Conservation (phyloP, 176 grass and related monocot genomes). For the Zoysia japonica region DNA sequence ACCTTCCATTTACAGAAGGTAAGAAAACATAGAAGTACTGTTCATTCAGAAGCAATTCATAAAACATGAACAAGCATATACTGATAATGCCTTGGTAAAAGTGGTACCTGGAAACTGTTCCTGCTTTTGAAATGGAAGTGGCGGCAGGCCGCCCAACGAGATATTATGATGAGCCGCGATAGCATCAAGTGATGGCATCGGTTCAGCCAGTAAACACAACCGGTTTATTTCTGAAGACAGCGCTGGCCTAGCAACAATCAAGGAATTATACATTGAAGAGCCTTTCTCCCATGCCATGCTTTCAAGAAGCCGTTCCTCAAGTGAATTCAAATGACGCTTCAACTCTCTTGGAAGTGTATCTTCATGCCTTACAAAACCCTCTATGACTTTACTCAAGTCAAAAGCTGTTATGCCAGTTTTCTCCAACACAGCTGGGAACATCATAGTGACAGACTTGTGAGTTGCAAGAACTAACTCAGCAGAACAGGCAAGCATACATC, state of each 20-base stretch:
- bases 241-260: conserved; percentile 78
- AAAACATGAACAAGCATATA: conserved; percentile 13
- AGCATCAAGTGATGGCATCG: conserved; percentile 96
- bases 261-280: conserved; percentile 96
- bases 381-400: conserved; percentile 97
- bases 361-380: conserved; percentile 96
- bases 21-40: conserved; percentile 12
- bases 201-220: conserved; percentile 82
- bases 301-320: conserved; percentile 90
- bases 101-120: conserved; percentile 59
- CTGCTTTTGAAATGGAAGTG: conserved; percentile 77
- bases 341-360: conserved; percentile 94
- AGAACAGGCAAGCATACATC: conserved; percentile 97
- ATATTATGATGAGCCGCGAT: conserved; percentile 77
- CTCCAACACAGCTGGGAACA: conserved; percentile 96
- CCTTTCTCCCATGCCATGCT: conserved; percentile 98
- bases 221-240: conserved; percentile 80
- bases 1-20: not conserved
- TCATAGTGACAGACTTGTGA: conserved; percentile 95
- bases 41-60: conserved; percentile 7
- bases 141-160: conserved; percentile 64
- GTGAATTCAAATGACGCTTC: conserved; percentile 93
- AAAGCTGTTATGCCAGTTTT: conserved; percentile 97
- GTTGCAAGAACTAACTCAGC: conserved; percentile 93
- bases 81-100: conserved; percentile 18